These are phyloP conservation scores for Saccharomyces hybrid DNA, from an alignment of 1,139 yeast genomes.

Conservation along the genomic window DNA sequence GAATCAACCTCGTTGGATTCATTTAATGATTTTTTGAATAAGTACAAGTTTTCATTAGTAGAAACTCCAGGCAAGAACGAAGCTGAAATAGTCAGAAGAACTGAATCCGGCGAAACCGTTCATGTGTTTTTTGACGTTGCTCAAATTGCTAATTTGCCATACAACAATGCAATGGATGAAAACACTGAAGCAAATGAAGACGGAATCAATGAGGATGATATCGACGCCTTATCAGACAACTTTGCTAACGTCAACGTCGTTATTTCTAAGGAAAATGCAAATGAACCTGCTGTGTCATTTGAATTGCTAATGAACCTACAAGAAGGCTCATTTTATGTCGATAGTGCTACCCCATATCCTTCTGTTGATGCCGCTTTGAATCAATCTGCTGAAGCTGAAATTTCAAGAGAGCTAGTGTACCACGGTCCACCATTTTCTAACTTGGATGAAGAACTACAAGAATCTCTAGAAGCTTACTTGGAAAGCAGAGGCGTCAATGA, in stretches of 20 bases:
- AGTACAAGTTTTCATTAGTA: conserved; percentile 50
- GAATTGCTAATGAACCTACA: conserved; percentile 60
- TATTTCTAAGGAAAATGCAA: conserved; percentile 54
- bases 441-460: conserved; percentile 80
- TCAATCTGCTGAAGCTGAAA: conserved; percentile 56
- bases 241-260: conserved; percentile 74
- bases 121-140: conserved; percentile 78
- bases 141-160: conserved; percentile 57
- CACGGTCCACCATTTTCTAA: conserved; percentile 88
- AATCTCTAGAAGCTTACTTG: conserved; percentile 66
- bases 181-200: conserved; percentile 31
- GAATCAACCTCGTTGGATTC: conserved; percentile 18
- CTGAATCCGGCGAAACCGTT: conserved; percentile 55
- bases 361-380: conserved; percentile 49
- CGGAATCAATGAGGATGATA: conserved; percentile 39
- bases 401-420: conserved; percentile 62
- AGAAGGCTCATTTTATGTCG: conserved; percentile 61
- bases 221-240: conserved; percentile 46
- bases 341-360: conserved; percentile 64
- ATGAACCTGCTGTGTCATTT: conserved; percentile 59
- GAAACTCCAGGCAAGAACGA: conserved; percentile 54
- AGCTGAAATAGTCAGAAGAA: conserved; percentile 60
- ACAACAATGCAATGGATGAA: conserved; percentile 34
- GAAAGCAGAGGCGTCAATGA: conserved; percentile 67
- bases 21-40: conserved; percentile 39